Base-by-base conservation (phyloP, 768 basidiomycete species). In the Tricholoma matsutake region DNA sequence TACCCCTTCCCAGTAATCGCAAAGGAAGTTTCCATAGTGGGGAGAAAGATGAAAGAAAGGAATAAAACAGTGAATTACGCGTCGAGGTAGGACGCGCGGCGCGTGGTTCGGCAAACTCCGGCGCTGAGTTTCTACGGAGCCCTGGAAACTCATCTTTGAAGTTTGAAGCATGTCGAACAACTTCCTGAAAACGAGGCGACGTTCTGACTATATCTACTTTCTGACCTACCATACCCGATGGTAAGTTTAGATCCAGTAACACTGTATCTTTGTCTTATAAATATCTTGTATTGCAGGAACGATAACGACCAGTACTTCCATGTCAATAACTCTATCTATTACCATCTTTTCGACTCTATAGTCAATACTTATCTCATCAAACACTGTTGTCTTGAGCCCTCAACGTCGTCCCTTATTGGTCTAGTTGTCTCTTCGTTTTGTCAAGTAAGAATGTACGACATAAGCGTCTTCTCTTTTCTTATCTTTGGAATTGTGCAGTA, bases 1-100 rank as follows among this genome's bases (percentile, higher is more conserved):
- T 94, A 99, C 69, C 88, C 96, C 73, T 97, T 96, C 54, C 96
- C 96, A 41, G 86, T 91, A 58, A 98, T 71, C 37, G 90, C 94
- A 73, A 98, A 95, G 16, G 92, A 93, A 56, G 87, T 91, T 71
- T 97, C 94, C 94, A 97, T 96, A 63, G 8, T 65, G 22, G 55
- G 61, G 18, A 31, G 29, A 28, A 28, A 51, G 18, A 18, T 8
- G 8, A 8, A 45, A 18, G 11, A 1, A 3, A 57, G 20, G 60
- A 51, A 57, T 45, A n/a, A 60, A 39, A 9, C 1, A 55, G 39
- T 60, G 61, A 63, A 64, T 64, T 63, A 66, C 68, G 68, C 66
- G 69, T 69, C 64, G 60, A 62, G n/a, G 59, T 28, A 47, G 47
- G 22, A 49, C 29, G 43, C 43, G 22, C 52, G 60, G 63, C 66